Evolutionary conservation across 768 basidiomycete genomes (phyloP).

Genomic region (Sporobolomyces pararoseus): DNA sequence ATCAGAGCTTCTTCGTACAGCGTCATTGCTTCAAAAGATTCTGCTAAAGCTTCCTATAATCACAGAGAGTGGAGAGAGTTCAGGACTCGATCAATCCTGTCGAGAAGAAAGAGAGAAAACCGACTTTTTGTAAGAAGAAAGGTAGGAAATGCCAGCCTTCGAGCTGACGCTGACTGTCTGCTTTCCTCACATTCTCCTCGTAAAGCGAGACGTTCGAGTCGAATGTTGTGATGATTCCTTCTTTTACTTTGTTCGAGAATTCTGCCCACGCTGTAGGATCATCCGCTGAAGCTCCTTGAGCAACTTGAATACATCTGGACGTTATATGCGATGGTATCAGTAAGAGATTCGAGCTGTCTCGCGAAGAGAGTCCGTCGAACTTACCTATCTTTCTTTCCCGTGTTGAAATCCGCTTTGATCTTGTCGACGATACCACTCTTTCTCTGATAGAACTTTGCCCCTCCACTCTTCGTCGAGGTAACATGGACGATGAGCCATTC

Average conservation of each 20-base stretch:
- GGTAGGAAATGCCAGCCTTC: slow-evolving; percentile 99
- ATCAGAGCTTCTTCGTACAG: slow-evolving; percentile 82
- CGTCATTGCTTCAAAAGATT: slow-evolving; percentile 83
- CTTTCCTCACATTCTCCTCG: slow-evolving; percentile 85
- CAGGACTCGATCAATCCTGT: no score
- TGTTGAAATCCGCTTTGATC: slow-evolving; percentile 85
- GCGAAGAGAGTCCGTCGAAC: neutral
- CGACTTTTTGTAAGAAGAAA: slow-evolving; percentile 89
- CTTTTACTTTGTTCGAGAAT: slow-evolving; percentile 80
- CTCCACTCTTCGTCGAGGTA: slow-evolving; percentile 53
- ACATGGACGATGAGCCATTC: slow-evolving; percentile 92
- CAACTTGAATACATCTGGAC: slow-evolving; percentile 73
- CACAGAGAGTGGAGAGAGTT: neutral
- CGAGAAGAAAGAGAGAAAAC: neutral
- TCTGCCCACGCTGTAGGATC: slow-evolving; percentile 77
- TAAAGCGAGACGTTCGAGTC: slow-evolving; percentile 70
- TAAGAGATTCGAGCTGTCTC: no score
- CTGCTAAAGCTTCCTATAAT: slow-evolving; percentile 82
- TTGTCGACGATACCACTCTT: slow-evolving; percentile 83
- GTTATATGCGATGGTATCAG: neutral
- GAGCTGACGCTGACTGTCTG: slow-evolving; percentile 82
- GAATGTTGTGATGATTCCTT: slow-evolving; percentile 77
- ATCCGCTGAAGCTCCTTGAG: slow-evolving; percentile 53
- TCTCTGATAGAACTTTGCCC: slow-evolving; percentile 64
- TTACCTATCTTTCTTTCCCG: slow-evolving; percentile 68